Percentiles rank a stretch among this genome's conserved stretches.
These are phyloP conservation scores for Chalaropsis ovoidea DNA, from an alignment of 2,329 filamentous ascomycete genomes.

Conservation along the genomic window DNA sequence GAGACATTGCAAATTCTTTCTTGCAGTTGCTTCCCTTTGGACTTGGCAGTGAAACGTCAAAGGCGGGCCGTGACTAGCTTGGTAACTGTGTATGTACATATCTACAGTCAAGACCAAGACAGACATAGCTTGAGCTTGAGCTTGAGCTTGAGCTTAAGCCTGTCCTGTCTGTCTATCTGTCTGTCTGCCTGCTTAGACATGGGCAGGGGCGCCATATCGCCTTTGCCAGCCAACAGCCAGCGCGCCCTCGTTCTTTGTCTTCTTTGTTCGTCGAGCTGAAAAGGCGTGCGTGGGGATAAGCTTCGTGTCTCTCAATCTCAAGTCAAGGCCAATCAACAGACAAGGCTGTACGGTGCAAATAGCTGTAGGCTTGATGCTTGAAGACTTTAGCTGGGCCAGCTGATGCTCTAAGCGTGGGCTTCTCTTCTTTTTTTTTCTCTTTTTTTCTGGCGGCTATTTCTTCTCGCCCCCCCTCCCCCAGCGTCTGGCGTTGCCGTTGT, in stretches of 20 bases:
- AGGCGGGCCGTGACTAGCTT: too few species aligned
- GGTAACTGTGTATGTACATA: too few species aligned
- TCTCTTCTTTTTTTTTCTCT: not conserved
- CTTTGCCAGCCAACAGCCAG: not conserved
- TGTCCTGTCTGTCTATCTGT: too few species aligned
- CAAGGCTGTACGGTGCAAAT: too few species aligned
- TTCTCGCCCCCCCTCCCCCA: not conserved
- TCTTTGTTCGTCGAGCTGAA: constrained; percentile 9
- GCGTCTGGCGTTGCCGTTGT: not conserved
- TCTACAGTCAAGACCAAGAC: not conserved
- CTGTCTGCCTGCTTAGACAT: not conserved
- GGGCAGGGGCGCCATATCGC: not conserved
- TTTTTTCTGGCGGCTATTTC: not conserved
- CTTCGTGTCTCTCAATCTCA: not conserved
- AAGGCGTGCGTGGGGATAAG: constrained; percentile 3
- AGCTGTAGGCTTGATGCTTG: not conserved
- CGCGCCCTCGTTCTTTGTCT: not conserved
- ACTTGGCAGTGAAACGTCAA: too few species aligned
- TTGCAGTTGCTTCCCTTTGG: not conserved
- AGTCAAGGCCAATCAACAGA: too few species aligned
- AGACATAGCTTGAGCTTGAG: too few species aligned
- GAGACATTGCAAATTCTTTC: not conserved
- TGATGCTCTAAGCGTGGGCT: constrained; percentile 3
- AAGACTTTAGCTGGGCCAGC: not conserved
- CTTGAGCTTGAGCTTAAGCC: too few species aligned